Evolutionary conservation across 768 basidiomycete species (phyloP), one percentile per base, ranked within the genome.

Genomic region (Erythrobasidium yunnanense): DNA sequence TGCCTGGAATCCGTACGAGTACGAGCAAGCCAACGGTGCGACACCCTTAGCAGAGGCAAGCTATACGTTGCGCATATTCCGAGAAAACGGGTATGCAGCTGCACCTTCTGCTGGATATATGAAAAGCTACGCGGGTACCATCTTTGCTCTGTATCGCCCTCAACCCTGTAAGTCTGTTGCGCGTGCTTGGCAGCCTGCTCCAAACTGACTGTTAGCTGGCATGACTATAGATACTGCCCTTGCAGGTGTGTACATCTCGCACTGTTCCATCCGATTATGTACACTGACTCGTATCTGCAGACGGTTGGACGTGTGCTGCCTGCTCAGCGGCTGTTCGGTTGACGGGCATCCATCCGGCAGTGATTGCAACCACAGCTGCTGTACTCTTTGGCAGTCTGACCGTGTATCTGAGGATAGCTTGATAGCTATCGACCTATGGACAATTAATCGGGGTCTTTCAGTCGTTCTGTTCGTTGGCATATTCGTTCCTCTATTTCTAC

Each of bases 131-230:
- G 81, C 81, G 45, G 83, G 80, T 0, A 77, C 89, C 51, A 79
- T 82, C 72, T 93, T 95, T 78, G 89, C 88, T 46, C 76, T 95
- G 72, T 95, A 92, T 85, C 0, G 80, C 83, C 4, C 73, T 89
- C 6, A 74, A 80, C 13, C 80, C 82, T 78, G 70, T 76, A 77
- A 75, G 20, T 53, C 22, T 22, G 53, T 65, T 55, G 42, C 66
- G 58, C 30, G 47, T 65, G 23, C 32, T 51, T 56, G n/a, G 11
- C 11, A 42, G 38, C 11, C 38, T n/a, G 38, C 38, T n/a, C 38
- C n/a, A 11, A n/a, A 42, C 38, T 42, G 38, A 42, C 38, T 42
- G 38, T 42, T 42, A 11, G 38, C 38, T n/a, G 11, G 11, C 22
- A 15, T 51, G 17, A 23, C 17, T 32, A 30, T 32, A 63, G 60